Percentiles rank a stretch among this genome's conserved stretches.
These are phyloP conservation scores for Colletotrichum brevisporum DNA, from an alignment of 2,329 filamentous ascomycete species.

Conservation along the genomic window DNA sequence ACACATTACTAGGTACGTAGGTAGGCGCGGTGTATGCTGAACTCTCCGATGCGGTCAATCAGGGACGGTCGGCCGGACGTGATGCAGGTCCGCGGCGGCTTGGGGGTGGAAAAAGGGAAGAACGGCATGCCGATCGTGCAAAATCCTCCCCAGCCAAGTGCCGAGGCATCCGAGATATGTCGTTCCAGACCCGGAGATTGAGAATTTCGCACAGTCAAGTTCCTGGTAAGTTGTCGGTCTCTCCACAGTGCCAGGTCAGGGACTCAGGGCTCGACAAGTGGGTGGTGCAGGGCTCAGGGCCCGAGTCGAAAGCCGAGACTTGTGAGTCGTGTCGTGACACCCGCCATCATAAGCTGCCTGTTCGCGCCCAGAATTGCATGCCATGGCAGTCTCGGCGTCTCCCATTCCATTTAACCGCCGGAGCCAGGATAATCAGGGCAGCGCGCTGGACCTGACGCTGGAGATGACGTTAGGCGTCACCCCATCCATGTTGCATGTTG, in stretches of 20 bases:
- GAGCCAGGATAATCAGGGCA: conserved; percentile 24
- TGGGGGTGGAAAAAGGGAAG: conserved; percentile 13
- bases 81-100: conserved; percentile 33
- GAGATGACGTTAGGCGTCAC: conserved; percentile 35
- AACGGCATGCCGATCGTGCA: conserved; percentile 19
- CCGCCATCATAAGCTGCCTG: conserved; percentile 1
- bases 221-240: too few relatives aligned
- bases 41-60: conserved; percentile 25
- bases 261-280: background rate
- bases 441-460: conserved; percentile 8
- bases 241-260: background rate
- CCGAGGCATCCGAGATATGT: conserved; percentile 27
- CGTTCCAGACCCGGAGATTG: background rate
- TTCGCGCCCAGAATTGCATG: background rate
- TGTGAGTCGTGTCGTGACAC: conserved; percentile 2
- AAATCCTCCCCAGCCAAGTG: conserved; percentile 20
- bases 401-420: conserved; percentile 25
- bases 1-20: background rate
- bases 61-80: conserved; percentile 24
- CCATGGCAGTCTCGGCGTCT: conserved; percentile 16
- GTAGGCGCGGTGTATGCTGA: background rate
- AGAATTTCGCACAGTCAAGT: background rate
- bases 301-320: background rate
- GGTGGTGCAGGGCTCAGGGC: background rate
- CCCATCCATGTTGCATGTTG: conserved; percentile 24